Percentiles rank a stretch among this genome's conserved stretches.
phyloP scores from a whole-genome alignment of 2,329 filamentous ascomycete genomes.

The Anthostomella pinea region DNA sequence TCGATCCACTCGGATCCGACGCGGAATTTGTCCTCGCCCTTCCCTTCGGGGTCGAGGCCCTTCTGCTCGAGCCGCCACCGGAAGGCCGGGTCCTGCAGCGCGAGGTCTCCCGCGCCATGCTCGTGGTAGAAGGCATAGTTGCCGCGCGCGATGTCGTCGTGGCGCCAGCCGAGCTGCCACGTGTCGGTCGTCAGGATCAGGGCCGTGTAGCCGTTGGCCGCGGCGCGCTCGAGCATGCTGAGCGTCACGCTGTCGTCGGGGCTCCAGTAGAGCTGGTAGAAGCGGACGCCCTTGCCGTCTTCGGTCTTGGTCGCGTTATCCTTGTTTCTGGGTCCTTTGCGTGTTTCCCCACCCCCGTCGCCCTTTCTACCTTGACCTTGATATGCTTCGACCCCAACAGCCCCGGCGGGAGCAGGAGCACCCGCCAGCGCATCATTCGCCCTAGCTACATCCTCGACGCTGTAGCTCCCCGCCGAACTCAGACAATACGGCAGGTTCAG shows the following conservation, averaged over 20 bases:
- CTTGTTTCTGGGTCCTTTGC: too few species aligned
- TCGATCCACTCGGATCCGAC: constrained; percentile 63
- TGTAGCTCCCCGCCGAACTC: constrained; percentile 52
- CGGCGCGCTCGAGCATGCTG: constrained; percentile 53
- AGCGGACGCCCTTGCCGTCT: constrained; percentile 39
- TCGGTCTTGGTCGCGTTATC: too few species aligned
- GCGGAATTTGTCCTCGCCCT: constrained; percentile 40
- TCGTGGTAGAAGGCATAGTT: constrained; percentile 65
- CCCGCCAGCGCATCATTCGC: constrained; percentile 45
- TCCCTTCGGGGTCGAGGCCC: constrained; percentile 50
- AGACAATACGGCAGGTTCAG: constrained; percentile 58
- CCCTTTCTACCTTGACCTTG: constrained; percentile 15
- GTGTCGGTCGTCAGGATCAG: constrained; percentile 62
- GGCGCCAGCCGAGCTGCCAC: constrained; percentile 61
- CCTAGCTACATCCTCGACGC: constrained; percentile 56
- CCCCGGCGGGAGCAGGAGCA: too few species aligned
- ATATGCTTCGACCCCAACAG: too few species aligned
- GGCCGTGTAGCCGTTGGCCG: constrained; percentile 51
- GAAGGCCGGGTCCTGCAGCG: constrained; percentile 59
- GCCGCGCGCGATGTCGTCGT: constrained; percentile 52
- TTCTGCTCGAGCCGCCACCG: constrained; percentile 47
- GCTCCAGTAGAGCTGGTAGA: constrained; percentile 64
- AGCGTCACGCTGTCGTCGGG: constrained; percentile 59
- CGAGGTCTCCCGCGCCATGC: constrained; percentile 53
- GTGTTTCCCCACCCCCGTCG: constrained; percentile 16